phyloP scores from a whole-genome alignment of 805 yeast genomes.

The Yamadazyma ubonensis region DNA sequence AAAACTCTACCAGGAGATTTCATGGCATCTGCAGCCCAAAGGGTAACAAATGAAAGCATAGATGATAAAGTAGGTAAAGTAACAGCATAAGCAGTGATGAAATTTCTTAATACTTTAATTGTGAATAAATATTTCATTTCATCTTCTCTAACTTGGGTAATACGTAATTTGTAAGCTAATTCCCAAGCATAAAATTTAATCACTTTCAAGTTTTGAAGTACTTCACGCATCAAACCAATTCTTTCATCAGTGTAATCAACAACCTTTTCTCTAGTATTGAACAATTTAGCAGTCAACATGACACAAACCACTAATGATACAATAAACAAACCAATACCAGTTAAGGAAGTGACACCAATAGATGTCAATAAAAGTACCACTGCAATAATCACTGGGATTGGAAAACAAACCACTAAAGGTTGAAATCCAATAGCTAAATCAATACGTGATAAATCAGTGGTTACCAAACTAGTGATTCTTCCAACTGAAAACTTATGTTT shows the following conservation, averaged over 20 bases:
- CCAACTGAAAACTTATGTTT: conserved; percentile 38
- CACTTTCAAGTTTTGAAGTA: conserved; percentile 39
- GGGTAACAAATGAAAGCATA: conserved; percentile 44
- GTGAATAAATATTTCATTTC: conserved; percentile 43
- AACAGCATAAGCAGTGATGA: conserved; percentile 45
- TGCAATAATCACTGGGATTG: conserved; percentile 42
- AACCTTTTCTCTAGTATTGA: conserved; percentile 33
- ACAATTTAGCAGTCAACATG: conserved; percentile 34
- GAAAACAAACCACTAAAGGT: conserved; percentile 42
- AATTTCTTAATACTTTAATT: conserved; percentile 42
- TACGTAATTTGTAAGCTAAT: conserved; percentile 36
- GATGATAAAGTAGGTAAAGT: conserved; percentile 44
- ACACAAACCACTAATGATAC: conserved; percentile 35
- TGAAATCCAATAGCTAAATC: conserved; percentile 46
- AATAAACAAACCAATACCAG: conserved; percentile 42
- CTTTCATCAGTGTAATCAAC: conserved; percentile 42
- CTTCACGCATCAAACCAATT: conserved; percentile 43
- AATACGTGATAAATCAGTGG: conserved; percentile 43
- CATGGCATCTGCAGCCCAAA: conserved; percentile 45
- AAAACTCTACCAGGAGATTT: conserved; percentile 40
- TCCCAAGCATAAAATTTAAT: conserved; percentile 51
- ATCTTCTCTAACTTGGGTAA: conserved; percentile 33
- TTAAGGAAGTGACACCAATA: conserved; percentile 40
- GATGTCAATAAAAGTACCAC: conserved; percentile 33
- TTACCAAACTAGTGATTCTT: conserved; percentile 40